These are phyloP conservation scores for Hymenoscyphus fructigenus DNA, from an alignment of 2,329 filamentous ascomycete species.

Conservation along the genomic window DNA sequence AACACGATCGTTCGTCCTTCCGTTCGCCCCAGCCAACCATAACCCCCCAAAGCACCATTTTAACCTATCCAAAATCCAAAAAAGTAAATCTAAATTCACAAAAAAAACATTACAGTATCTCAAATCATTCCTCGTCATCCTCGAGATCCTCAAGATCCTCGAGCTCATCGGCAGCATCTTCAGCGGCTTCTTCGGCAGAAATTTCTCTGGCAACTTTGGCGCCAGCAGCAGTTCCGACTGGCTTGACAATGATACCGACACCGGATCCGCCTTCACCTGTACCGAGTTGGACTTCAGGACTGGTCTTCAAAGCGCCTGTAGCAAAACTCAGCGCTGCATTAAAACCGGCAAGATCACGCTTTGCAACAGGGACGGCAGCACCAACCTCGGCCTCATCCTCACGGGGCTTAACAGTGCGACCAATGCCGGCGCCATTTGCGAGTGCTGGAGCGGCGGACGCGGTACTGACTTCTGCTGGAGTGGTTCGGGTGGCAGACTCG, in stretches of 20 bases:
- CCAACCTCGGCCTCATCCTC: slow-evolving; percentile 15
- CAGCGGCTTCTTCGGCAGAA: too few species aligned
- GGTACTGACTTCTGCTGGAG: slow-evolving; percentile 2
- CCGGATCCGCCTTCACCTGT: slow-evolving; percentile 45
- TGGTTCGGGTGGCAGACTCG: slow-evolving; percentile 3
- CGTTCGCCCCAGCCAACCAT: too few species aligned
- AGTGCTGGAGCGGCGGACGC: slow-evolving; percentile 12
- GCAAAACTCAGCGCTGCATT: slow-evolving; percentile 48
- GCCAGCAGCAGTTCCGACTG: not conserved
- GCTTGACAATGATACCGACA: slow-evolving; percentile 25
- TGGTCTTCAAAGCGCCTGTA: slow-evolving; percentile 45
- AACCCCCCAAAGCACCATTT: too few species aligned
- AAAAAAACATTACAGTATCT: too few species aligned
- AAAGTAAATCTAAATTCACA: too few species aligned
- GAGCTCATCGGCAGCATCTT: too few species aligned
- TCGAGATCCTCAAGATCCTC: too few species aligned
- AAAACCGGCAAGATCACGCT: slow-evolving; percentile 49
- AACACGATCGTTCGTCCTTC: too few species aligned
- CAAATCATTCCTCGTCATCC: too few species aligned
- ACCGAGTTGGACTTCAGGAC: slow-evolving; percentile 49
- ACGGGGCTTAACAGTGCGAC: slow-evolving; percentile 18
- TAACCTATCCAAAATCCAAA: too few species aligned
- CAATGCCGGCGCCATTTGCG: slow-evolving; percentile 18
- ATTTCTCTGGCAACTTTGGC: not conserved
- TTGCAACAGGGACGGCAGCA: slow-evolving; percentile 32